Evolutionary conservation across 805 yeast species (phyloP), one percentile per base, ranked within the genome.

Genomic region (Blastobotrys chiropterorum): DNA sequence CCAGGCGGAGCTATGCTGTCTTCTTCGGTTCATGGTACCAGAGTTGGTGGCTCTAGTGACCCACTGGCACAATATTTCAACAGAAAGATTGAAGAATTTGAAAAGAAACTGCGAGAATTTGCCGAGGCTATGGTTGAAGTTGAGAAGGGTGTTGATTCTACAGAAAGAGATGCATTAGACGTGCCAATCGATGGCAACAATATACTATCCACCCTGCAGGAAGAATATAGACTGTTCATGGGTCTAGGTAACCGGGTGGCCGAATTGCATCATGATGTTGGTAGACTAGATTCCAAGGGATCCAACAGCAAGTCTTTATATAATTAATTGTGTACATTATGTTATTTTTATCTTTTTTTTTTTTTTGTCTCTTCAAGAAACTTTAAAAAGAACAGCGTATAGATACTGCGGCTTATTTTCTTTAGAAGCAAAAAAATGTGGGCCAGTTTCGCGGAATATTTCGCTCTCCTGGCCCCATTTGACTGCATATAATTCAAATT

Each of bases 171-270:
- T 7, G 50, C 58, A 2, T 46, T 52, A 14, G 56, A 57, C 14
- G 56, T 56, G 20, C 50, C 55, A 38, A 50, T 47, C 7, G 47
- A 49, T 38, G 46, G 48, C 39, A 53, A 41, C 45, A 70, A 61
- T 55, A 65, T 74, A 21, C 43, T 48, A 17, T 30, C 34, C 4
- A 47, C 57, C 13, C 53, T 71, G 48, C 79, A 77, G 58, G 81
- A 78, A 56, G 90, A 85, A 67, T 82, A 83, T 62, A 70, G 71
- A 47, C 73, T 85, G 52, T 85, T 84, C 63, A 82, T 85, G 80
- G 86, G 84, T 62, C 72, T 85, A 48, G 83, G 88, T 50, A 86
- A 83, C 61, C 74, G 78, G 17, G 80, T 85, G 62, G 90, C 90
- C 2, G 87, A 82, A 61, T 69, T 83, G 38, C 90, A 85, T 64